Base-by-base conservation (phyloP, 176 grass and related monocot species). In the Eleusine indica region DNA sequence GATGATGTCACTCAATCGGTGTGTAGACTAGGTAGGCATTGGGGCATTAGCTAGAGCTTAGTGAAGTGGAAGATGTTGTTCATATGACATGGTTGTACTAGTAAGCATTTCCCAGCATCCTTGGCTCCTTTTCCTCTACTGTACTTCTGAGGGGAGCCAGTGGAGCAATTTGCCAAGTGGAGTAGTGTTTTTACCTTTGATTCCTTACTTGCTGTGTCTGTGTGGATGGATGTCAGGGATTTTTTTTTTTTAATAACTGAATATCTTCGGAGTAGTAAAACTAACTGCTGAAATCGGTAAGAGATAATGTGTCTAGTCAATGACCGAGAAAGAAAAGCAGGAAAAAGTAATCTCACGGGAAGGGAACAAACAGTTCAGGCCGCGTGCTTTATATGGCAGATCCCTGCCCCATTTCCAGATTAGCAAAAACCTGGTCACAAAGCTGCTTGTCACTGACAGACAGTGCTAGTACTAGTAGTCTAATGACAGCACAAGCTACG, bases 21-120 rank as follows among this genome's bases (percentile, higher is more conserved):
- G 42, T 43, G 2, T 35, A 25, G 25, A 25, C 25, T 25, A 35
- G 32, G 32, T 35, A 35, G 32, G 2, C 32, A 35, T 35, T 35
- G 32, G 32, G 32, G 32, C 32, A 35, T 35, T 35, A 35, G 32
- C 32, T 35, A 35, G 32, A 35, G 32, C 32, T 35, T 49, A 49
- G 16, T 1, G 1, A 21, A 57, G 8, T 61, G 32, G 64, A 67
- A 17, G 39, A 19, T 29, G 21, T 28, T 90, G 83, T 81, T 73
- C 0, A 77, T 77, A 72, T 16, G 7, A 25, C 15, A 30, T 1
- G 14, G 5, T 52, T 64, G 5, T 63, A 1, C 6, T 18, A 78
- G 86, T 78, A 79, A 66, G 3, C 9, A 54, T 73, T 79, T 57
- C 48, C 29, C 48, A 2, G 75, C 60, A 62, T 81, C 75, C 86